A percentile compares a stretch with the other conserved stretches of the same genome.
Evolutionary conservation across 306 rosid genomes (phyloP).

Genomic region (Vigna radiata): DNA sequence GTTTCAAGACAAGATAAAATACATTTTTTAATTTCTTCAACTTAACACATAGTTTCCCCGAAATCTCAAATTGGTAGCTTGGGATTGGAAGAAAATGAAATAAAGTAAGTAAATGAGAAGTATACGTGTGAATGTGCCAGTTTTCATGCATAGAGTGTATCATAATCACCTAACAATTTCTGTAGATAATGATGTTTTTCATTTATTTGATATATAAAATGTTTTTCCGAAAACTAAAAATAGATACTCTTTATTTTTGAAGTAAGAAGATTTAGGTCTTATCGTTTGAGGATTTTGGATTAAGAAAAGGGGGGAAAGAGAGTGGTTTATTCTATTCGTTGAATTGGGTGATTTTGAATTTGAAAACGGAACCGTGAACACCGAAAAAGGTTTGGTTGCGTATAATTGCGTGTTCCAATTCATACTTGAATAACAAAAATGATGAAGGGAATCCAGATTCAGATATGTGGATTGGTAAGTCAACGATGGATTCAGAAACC

Average conservation of each 20-base stretch:
- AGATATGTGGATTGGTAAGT: slow-evolving; percentile 61
- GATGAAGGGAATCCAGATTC: slow-evolving; percentile 60
- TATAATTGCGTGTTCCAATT: neutral
- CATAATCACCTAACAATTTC: neutral
- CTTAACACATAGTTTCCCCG: neutral
- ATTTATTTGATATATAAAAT: neutral
- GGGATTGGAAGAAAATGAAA: neutral
- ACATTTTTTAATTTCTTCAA: no score
- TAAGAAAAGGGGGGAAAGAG: neutral
- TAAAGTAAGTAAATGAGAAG: neutral
- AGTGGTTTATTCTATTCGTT: neutral
- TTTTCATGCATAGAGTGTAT: neutral
- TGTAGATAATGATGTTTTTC: neutral
- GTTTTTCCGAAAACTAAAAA: neutral
- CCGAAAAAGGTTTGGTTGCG: neutral
- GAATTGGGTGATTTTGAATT: neutral
- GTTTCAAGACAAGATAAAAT: no score
- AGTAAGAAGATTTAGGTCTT: neutral
- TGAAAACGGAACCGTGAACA: neutral
- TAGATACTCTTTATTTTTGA: neutral
- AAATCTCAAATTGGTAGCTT: neutral
- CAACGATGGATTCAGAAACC: slow-evolving; percentile 61
- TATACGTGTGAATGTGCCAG: neutral
- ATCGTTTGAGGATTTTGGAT: neutral
- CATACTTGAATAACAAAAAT: slow-evolving; percentile 5